phyloP scores from a whole-genome alignment of 192 early-diverging fungal genomes.

The Rhizophagus prolifer region DNA sequence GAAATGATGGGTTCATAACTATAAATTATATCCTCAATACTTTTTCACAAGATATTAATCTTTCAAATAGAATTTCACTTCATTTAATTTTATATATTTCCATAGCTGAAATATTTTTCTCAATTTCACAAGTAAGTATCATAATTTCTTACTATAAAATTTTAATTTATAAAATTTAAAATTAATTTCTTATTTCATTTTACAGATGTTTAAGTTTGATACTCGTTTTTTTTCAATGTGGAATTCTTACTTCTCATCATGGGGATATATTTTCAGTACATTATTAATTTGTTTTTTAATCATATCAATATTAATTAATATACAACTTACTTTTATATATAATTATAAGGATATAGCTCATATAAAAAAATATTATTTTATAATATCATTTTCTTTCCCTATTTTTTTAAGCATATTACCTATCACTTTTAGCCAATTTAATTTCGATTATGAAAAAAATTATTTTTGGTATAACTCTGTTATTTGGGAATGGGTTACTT shows the following conservation, averaged over 20 bases:
- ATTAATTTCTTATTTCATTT: background rate
- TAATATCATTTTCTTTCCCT: background rate
- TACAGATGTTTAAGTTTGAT: background rate
- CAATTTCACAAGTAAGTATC: background rate
- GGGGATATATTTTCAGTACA: background rate
- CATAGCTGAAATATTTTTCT: background rate
- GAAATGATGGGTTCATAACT: background rate
- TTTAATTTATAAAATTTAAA: no score
- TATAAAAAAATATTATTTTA: background rate
- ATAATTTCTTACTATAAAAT: no score
- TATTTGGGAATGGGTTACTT: background rate
- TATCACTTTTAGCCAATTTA: background rate
- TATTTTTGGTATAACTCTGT: background rate
- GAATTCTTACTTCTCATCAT: background rate
- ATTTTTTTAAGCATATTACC: background rate
- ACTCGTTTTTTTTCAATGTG: background rate
- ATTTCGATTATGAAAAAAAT: background rate
- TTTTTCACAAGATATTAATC: background rate
- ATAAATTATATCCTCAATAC: background rate
- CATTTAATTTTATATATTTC: background rate
- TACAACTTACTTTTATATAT: background rate
- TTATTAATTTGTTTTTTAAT: background rate
- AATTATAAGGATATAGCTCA: background rate
- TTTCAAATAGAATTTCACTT: background rate
- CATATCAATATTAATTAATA: background rate